Conservation (phyloP, 2,329 filamentous ascomycete species). For the Tolypocladium ophioglossoides region DNA sequence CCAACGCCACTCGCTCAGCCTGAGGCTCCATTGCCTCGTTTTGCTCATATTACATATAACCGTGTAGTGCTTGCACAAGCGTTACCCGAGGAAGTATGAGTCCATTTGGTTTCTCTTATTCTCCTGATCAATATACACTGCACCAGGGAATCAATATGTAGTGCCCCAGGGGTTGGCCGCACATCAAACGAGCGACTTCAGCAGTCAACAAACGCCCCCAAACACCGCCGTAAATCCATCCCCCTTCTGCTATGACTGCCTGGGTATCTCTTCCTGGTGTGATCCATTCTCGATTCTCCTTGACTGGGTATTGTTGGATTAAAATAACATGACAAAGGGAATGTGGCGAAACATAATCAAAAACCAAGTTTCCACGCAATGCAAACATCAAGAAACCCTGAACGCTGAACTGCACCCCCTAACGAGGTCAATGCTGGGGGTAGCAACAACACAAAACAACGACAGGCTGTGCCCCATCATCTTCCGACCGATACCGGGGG, state of each 20-base stretch:
- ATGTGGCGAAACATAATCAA: background rate
- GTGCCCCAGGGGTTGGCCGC: background rate
- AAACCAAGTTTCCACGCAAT: background rate
- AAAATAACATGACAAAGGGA: conserved; percentile 1
- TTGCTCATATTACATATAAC: background rate
- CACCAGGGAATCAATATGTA: background rate
- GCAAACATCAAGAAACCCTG: background rate
- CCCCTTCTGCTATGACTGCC: background rate
- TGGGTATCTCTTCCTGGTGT: conserved; percentile 7
- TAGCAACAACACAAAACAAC: background rate
- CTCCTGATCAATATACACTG: background rate
- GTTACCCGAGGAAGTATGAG: background rate
- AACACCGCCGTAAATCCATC: conserved; percentile 2
- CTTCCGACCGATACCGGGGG: background rate
- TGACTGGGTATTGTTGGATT: conserved; percentile 2
- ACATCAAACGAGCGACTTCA: background rate
- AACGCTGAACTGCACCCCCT: background rate
- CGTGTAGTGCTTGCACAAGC: no score
- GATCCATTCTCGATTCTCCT: background rate
- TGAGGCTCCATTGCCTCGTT: no score
- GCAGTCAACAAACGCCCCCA: conserved; percentile 1
- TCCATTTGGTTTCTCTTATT: background rate
- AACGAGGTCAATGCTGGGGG: background rate
- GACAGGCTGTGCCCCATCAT: background rate
- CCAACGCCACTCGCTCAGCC: background rate